Conservation (phyloP, 2,329 filamentous ascomycete species). For the Pyrenochaeta sp. region DNA sequence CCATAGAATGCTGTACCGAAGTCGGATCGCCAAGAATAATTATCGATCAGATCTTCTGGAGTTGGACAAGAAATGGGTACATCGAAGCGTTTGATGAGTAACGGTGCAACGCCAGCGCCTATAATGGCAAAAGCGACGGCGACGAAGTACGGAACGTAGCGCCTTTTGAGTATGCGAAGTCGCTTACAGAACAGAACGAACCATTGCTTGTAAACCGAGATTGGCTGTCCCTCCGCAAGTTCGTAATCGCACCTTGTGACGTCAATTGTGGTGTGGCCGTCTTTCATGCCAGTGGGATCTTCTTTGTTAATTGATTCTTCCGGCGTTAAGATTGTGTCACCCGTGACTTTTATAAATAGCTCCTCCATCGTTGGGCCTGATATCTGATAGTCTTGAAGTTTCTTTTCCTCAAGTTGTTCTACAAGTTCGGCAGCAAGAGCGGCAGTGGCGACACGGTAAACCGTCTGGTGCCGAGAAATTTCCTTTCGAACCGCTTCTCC, state of each 20-base stretch:
- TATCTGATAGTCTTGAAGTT: conserved; percentile 79
- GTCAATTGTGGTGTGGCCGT: conserved; percentile 1
- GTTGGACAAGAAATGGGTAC: conserved; percentile 53
- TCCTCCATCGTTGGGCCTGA: conserved; percentile 90
- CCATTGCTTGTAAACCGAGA: conserved; percentile 74
- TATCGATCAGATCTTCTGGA: conserved; percentile 26
- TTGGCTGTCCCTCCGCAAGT: conserved; percentile 71
- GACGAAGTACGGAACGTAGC: conserved; percentile 76
- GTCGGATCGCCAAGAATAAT: conserved; percentile 19
- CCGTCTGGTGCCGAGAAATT: conserved; percentile 72
- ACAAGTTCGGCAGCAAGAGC: conserved; percentile 75
- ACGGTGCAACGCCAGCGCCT: conserved; percentile 76
- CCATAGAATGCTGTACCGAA: conserved; percentile 10
- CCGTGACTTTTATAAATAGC: conserved; percentile 83
- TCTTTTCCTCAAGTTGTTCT: conserved; percentile 68
- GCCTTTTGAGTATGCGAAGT: conserved; percentile 75
- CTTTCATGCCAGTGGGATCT: conserved; percentile 17
- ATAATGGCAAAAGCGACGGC: conserved; percentile 80
- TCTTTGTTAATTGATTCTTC: conserved; percentile 49
- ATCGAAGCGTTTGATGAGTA: conserved; percentile 70
- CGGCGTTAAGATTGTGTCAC: conserved; percentile 59
- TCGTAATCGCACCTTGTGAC: conserved; percentile 18
- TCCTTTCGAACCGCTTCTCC: conserved; percentile 20
- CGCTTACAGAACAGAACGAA: conserved; percentile 79
- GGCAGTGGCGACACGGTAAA: conserved; percentile 76